A percentile compares a stretch with the other conserved stretches of the same genome.
phyloP scores from a whole-genome alignment of 768 basidiomycete genomes.

The Xerocomus potaroensis region DNA sequence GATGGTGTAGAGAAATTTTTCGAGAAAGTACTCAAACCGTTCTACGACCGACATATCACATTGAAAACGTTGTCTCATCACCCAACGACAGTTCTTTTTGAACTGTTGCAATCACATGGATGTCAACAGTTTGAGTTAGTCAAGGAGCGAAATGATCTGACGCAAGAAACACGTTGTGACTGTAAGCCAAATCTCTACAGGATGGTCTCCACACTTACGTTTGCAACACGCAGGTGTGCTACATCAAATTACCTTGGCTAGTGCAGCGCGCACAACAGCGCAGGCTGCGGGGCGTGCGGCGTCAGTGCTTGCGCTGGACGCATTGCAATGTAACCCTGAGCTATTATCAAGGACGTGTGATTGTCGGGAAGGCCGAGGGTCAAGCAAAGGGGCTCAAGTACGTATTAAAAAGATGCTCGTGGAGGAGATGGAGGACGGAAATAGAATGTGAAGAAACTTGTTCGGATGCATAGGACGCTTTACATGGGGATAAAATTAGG shows the following conservation, averaged over 20 bases:
- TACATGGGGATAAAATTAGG: constrained; percentile 3
- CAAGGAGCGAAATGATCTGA: constrained; percentile 42
- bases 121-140: constrained; percentile 62
- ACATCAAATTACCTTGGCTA: constrained; percentile 62
- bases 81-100: constrained; percentile 71
- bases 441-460: constrained; percentile 7
- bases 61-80: constrained; percentile 70
- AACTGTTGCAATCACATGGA: constrained; percentile 66
- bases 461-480: constrained; percentile 2
- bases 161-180: constrained; percentile 42
- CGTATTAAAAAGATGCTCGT: constrained; percentile 30
- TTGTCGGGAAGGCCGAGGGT: constrained; percentile 43
- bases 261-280: constrained; percentile 47
- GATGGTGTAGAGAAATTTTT: constrained; percentile 62
- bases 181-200: constrained; percentile 37
- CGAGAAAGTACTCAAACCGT: constrained; percentile 65
- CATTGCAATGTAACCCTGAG: constrained; percentile 57
- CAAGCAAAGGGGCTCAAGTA: constrained; percentile 37
- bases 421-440: constrained; percentile 21
- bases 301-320: constrained; percentile 63
- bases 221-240: constrained; percentile 49
- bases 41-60: constrained; percentile 73
- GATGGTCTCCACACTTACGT: constrained; percentile 16
- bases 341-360: constrained; percentile 65
- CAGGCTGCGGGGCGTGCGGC: constrained; percentile 56